These are phyloP conservation scores for Dichotomocladium elegans DNA, from an alignment of 371 early-diverging fungal species.

Conservation along the genomic window DNA sequence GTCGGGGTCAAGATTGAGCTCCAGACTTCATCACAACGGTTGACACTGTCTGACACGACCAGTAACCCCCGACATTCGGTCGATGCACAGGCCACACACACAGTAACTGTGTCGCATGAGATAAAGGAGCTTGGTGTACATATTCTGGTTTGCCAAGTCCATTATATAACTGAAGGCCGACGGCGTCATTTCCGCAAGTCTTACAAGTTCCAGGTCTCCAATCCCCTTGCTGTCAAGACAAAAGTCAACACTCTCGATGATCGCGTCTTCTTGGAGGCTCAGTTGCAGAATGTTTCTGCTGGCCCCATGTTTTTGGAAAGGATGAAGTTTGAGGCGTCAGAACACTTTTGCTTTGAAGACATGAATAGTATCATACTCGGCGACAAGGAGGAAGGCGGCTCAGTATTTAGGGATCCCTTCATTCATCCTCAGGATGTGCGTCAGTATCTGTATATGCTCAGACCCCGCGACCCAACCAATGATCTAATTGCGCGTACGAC, in stretches of 20 bases:
- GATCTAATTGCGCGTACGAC: constrained; percentile 68
- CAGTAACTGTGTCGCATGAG: constrained; percentile 83
- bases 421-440: constrained; percentile 79
- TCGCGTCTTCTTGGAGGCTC: constrained; percentile 85
- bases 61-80: constrained; percentile 21
- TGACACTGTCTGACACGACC: constrained; percentile 68
- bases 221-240: constrained; percentile 95
- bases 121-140: constrained; percentile 94
- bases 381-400: neutral
- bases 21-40: constrained; percentile 80
- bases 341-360: constrained; percentile 67
- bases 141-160: constrained; percentile 84
- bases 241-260: constrained; percentile 85
- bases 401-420: constrained; percentile 59
- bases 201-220: constrained; percentile 93
- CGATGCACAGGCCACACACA: constrained; percentile 58
- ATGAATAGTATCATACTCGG: constrained; percentile 48
- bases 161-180: constrained; percentile 68
- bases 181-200: constrained; percentile 81
- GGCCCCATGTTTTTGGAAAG: constrained; percentile 83
- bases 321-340: constrained; percentile 81
- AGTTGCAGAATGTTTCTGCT: constrained; percentile 85
- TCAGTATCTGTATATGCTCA: constrained; percentile 87
- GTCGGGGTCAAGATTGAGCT: constrained; percentile 80
- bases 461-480: constrained; percentile 53